Evolutionary conservation across 768 basidiomycete species (phyloP).

Genomic region (Panaeolus cyanescens): DNA sequence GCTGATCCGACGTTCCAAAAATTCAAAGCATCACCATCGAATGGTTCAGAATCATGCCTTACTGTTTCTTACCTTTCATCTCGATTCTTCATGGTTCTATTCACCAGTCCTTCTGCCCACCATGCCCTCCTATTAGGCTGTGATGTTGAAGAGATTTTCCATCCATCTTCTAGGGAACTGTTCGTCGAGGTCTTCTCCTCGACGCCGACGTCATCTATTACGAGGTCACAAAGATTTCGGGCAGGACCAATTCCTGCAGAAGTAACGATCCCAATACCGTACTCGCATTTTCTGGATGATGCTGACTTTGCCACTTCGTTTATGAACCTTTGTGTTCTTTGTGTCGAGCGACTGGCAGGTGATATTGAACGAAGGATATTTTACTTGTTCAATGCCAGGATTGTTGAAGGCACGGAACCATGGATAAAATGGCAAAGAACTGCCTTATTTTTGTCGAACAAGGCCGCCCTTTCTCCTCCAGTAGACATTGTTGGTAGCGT

Average conservation of each 20-base stretch:
- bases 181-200: constrained; percentile 38
- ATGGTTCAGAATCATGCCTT: constrained; percentile 13
- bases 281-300: constrained; percentile 22
- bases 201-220: constrained; percentile 8
- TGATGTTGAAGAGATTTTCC: constrained; percentile 39
- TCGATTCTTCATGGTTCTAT: constrained; percentile 48
- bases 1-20: constrained; percentile 32
- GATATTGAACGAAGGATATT: constrained; percentile 42
- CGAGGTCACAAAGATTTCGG: background rate
- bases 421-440: constrained; percentile 54
- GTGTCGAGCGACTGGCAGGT: constrained; percentile 21
- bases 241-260: background rate
- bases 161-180: constrained; percentile 33
- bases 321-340: background rate
- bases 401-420: constrained; percentile 55
- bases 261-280: constrained; percentile 12
- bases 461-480: background rate
- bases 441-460: background rate
- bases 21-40: constrained; percentile 16
- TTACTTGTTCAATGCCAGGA: constrained; percentile 37
- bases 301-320: background rate
- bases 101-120: constrained; percentile 37
- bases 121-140: constrained; percentile 44
- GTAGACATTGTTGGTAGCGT: background rate
- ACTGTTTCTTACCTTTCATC: constrained; percentile 46